Base-by-base conservation (phyloP, 192 early-diverging fungal species). In the Mortierella alpina region DNA sequence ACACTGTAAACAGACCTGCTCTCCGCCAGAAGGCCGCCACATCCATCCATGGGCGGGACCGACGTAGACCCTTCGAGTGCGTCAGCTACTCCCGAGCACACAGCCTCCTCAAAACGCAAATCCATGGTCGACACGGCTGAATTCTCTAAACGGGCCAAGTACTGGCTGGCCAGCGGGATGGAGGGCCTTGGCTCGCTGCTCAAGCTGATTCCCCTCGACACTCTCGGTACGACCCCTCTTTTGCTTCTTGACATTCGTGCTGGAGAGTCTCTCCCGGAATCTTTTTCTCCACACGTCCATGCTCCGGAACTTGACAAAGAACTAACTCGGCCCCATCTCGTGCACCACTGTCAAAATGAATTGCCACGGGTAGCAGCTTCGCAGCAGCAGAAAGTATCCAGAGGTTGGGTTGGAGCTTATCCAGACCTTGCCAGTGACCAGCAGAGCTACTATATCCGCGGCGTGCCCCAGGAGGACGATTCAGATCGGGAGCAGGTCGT, bases 351-450 rank as follows among this genome's bases (percentile, higher is more conserved):
- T 31, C 31, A 31, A 31, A 31, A 1, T 31, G 31, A 31, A 31
- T 3, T 31, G 31, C 31, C 31, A 31, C 31, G 31, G 3, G 31
- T 31, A 31, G 31, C 18, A 65, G 60, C 59, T 0, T 51, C 54
- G 6, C 49, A 77, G 23, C 67, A 77, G 22, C 66, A 66, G n/a
- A 23, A 50, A 9, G 64, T 56, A 42, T 40, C 51, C 45, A 47
- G 47, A 13, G 76, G 63, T 8, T 80, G 76, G 76, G 70, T 80
- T 14, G 76, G 76, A n/a, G 76, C 76, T 15, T 80, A 68, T 13
- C 76, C 76, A 20, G 55, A 48, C 1, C 49, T 50, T 45, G 15
- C 39, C 14, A 44, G 54, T 22, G 53, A 50, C 2, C 41, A 58
- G 46, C 52, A 57, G 2, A 39, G n/a, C 12, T 61, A 55, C 47